Evolutionary conservation across 225 moss, liverwort and hornwort species (phyloP), one percentile per base, ranked within the genome.

Genomic region (Anthoceros angustus): DNA sequence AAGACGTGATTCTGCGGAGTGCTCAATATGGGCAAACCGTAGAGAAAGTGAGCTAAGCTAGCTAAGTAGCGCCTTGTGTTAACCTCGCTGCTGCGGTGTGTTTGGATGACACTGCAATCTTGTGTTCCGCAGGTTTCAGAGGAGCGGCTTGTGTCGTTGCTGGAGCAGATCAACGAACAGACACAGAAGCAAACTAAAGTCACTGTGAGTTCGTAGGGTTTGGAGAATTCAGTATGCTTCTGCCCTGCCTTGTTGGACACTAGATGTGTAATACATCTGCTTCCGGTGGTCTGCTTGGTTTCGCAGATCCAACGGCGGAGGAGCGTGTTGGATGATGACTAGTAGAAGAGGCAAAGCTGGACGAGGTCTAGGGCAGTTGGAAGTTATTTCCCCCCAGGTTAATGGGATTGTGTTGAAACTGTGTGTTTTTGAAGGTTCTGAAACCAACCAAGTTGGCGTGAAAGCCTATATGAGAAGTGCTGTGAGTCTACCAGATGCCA

Each of bases 161-260:
- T 89, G 41, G 95, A 98, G 71, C 91, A 98, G 71, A 98, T 98
- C 68, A 98, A 98, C 63, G 91, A 98, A 62, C 95, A 95, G 73
- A 91, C 83, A 0, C 86, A 86, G 68, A 95, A 88, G 82, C 75
- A 39, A 62, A 77, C 77, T 8, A 95, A 88, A 78, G 95, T 95
- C 9, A 90, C 91, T 72, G 88, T 88, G 73, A 49, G 80, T 42
- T 41, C 62, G 16, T 39, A 42, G 20, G 18, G 46, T 12, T 48
- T 12, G 46, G 46, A 48, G 46, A 48, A 48, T 12, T 48, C 14
- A 18, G 1, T 48, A 0, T 2, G 46, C 46, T 48, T 48, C 5
- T 12, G 55, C 55, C 1, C 55, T 55, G 7, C 14, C 16, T 20
- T 15, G n/a, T 20, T 55, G 46, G 46, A 5, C 46, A 48, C 12